Percentiles rank a stretch among this genome's conserved stretches.
These are phyloP conservation scores for Rhizomucor pusillus DNA, from an alignment of 371 early-diverging fungal genomes.

Conservation along the genomic window DNA sequence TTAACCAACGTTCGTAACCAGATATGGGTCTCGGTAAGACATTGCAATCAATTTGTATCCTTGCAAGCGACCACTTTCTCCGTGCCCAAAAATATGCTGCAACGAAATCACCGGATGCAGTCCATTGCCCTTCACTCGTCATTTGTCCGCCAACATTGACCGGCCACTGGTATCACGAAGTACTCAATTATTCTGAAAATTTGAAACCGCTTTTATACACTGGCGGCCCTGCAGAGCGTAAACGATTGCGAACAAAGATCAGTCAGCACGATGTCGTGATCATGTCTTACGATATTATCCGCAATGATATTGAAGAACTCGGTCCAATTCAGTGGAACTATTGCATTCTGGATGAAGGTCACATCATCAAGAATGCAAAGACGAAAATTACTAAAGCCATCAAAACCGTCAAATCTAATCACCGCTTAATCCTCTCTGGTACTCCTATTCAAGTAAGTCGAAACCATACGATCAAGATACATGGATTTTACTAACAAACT, in stretches of 20 bases:
- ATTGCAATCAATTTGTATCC: conserved; percentile 94
- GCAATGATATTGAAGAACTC: conserved; percentile 92
- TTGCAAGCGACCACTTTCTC: conserved; percentile 85
- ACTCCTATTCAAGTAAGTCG: conserved; percentile 91
- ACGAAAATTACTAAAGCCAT: conserved; percentile 93
- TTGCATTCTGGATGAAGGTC: conserved; percentile 99
- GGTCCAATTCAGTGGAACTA: conserved; percentile 85
- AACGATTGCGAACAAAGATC: conserved; percentile 52
- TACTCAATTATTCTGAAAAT: conserved; percentile 75
- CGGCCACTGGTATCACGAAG: conserved; percentile 98
- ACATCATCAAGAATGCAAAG: conserved; percentile 96
- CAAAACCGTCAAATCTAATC: conserved; percentile 79
- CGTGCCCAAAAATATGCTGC: conserved; percentile 60
- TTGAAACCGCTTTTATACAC: conserved; percentile 83
- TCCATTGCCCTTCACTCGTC: conserved; percentile 83
- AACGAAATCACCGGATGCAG: conserved; percentile 65
- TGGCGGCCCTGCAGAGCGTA: conserved; percentile 81
- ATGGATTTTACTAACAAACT: background rate
- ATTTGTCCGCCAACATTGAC: conserved; percentile 97
- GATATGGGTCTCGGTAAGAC: conserved; percentile 99
- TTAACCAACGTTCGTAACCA: conserved; percentile 14
- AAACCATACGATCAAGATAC: background rate
- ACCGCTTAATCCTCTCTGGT: conserved; percentile 95
- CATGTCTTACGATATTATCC: conserved; percentile 95
- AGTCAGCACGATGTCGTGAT: conserved; percentile 78